Percentiles rank a stretch among this genome's conserved stretches.
These are phyloP conservation scores for Amphirosellinia nigrospora DNA, from an alignment of 495 filamentous ascomycete species.

Conservation along the genomic window DNA sequence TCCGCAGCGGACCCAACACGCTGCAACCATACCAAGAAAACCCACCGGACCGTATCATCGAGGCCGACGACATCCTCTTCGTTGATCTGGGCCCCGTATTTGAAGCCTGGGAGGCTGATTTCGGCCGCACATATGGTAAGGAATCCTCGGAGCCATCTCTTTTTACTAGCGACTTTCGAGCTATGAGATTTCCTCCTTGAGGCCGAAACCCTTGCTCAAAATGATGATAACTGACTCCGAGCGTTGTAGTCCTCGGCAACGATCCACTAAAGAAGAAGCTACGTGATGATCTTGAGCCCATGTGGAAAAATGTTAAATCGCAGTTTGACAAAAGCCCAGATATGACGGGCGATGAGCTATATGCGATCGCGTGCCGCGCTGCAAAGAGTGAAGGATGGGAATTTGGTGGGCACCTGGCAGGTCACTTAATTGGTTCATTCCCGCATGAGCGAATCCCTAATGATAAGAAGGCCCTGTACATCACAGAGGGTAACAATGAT, in stretches of 20 bases:
- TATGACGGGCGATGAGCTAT: slow-evolving; percentile 53
- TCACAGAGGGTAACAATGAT: slow-evolving; percentile 49
- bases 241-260: slow-evolving; percentile 46
- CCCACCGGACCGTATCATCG: slow-evolving; percentile 55
- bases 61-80: slow-evolving; percentile 55
- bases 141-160: too few relatives aligned
- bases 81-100: slow-evolving; percentile 59
- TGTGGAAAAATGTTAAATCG: slow-evolving; percentile 50
- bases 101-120: slow-evolving; percentile 59
- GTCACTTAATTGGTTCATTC: slow-evolving; percentile 44
- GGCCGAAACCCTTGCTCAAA: too few relatives aligned
- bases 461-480: slow-evolving; percentile 50
- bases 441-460: slow-evolving; percentile 58
- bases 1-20: slow-evolving; percentile 58
- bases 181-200: too few relatives aligned
- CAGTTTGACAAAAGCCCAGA: slow-evolving; percentile 42
- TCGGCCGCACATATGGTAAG: slow-evolving; percentile 46
- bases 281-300: slow-evolving; percentile 51
- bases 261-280: slow-evolving; percentile 52
- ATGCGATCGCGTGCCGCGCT: slow-evolving; percentile 43
- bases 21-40: slow-evolving; percentile 53
- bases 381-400: slow-evolving; percentile 43
- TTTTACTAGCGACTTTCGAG: too few relatives aligned
- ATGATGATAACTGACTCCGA: too few relatives aligned
- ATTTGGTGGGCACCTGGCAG: slow-evolving; percentile 52